Evolutionary conservation across 306 rosid species (phyloP).

Genomic region (Inga oerstediana): DNA sequence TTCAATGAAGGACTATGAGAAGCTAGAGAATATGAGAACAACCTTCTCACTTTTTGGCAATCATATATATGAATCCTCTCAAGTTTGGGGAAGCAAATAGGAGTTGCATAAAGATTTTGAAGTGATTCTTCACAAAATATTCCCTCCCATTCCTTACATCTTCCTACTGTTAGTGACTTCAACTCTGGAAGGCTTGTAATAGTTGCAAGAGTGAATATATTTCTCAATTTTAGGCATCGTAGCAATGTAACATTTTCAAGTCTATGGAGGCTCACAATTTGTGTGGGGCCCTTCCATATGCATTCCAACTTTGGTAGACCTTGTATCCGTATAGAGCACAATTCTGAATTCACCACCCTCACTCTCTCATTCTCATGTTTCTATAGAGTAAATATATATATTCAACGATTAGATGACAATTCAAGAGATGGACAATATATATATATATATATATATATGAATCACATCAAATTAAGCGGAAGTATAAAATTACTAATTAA

Average conservation of each 20-base stretch:
- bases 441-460: too few relatives aligned
- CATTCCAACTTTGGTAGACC: neutral
- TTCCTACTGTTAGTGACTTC: accelerated
- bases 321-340: too few relatives aligned
- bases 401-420: neutral
- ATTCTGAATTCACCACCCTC: neutral
- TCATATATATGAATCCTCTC: neutral
- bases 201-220: neutral
- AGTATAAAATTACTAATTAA: neutral
- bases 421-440: neutral
- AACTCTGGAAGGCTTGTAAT: neutral
- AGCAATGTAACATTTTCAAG: neutral
- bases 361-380: neutral
- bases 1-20: neutral
- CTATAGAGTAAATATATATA: too few relatives aligned
- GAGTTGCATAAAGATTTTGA: neutral
- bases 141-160: neutral
- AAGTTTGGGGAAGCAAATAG: neutral
- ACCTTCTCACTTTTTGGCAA: neutral
- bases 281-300: neutral
- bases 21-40: neutral
- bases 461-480: too few relatives aligned
- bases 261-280: too few relatives aligned
- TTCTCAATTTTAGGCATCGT: neutral
- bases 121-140: too few relatives aligned